A percentile compares a stretch with the other conserved stretches of the same genome.
phyloP scores from a whole-genome alignment of 805 yeast genomes.

The Kuraishia ogatae region DNA sequence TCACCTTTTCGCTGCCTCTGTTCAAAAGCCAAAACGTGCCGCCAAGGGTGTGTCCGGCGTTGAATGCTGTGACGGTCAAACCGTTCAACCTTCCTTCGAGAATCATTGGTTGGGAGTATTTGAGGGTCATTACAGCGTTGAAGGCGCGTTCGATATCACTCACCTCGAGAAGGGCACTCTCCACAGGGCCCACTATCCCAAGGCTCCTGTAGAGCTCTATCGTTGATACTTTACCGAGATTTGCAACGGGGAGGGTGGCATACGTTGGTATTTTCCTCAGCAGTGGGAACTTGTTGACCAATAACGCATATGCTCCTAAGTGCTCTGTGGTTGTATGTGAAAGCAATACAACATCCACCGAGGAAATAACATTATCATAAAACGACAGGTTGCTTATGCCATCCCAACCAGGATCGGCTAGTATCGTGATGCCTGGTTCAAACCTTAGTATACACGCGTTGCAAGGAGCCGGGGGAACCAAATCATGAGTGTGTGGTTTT shows the following conservation, averaged over 20 bases:
- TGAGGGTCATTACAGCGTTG: slow-evolving; percentile 60
- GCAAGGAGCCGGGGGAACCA: background rate
- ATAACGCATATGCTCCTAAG: slow-evolving; percentile 67
- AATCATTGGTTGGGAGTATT: slow-evolving; percentile 69
- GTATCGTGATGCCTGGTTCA: slow-evolving; percentile 42
- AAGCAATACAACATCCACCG: slow-evolving; percentile 63
- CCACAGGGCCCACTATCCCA: slow-evolving; percentile 70
- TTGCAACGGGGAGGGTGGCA: slow-evolving; percentile 84
- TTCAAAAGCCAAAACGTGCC: slow-evolving; percentile 83
- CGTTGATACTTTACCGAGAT: slow-evolving; percentile 77
- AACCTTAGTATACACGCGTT: slow-evolving; percentile 44
- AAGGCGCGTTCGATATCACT: slow-evolving; percentile 75
- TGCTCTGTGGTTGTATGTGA: slow-evolving; percentile 82
- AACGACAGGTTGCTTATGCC: slow-evolving; percentile 35
- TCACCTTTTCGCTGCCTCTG: slow-evolving; percentile 67
- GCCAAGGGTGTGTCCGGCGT: slow-evolving; percentile 90
- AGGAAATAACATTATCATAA: slow-evolving; percentile 32
- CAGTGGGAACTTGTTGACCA: slow-evolving; percentile 52
- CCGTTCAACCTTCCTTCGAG: slow-evolving; percentile 54
- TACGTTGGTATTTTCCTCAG: slow-evolving; percentile 65
- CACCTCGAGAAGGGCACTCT: slow-evolving; percentile 48
- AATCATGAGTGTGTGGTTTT: background rate
- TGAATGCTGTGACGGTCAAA: slow-evolving; percentile 66
- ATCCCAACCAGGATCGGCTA: slow-evolving; percentile 76
- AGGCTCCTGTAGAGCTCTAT: slow-evolving; percentile 70